Evolutionary conservation across 1,139 yeast species (phyloP), one percentile per base, ranked within the genome.

Genomic region (Ashbya aceris): DNA sequence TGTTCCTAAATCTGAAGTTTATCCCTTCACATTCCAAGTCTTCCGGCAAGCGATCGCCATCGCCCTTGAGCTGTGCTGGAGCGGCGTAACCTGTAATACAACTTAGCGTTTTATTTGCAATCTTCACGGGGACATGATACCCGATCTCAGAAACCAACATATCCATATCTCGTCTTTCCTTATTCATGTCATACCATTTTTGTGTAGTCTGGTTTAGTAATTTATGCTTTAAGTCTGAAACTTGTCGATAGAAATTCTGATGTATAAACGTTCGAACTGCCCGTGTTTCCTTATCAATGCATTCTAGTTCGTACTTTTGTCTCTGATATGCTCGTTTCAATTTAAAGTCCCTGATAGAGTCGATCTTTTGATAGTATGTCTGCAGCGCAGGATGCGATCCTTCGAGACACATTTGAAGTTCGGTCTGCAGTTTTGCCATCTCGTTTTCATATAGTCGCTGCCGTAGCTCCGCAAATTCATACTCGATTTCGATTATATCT

Each of bases 371-470:
- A 57, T 84, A 83, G 35, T 78, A 74, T 31, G 68, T 61, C 47
- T 74, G 74, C 44, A 80, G 65, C 55, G 89, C 96, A 0, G 97
- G 97, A 60, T 91, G 98, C 17, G 89, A 76, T 6, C 96, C 96
- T 52, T 82, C 84, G 29, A 82, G 68, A 64, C 97, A 89, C 70
- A 89, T 75, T 54, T 83, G 84, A 47, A 89, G 68, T 62, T 91
- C 97, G 37, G 83, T 81, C 53, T 84, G 86, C 48, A 83, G 71
- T 47, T 84, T 74, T 39, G 74, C 70, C 60, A 87, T 68, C 60
- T 85, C 87, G 60, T 81, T 85, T 47, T 79, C 83, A 55, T 77
- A 83, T 34, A 83, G 64, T 59, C 74, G 74, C 61, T 91, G 97
- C 49, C 96, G 76, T 46, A 89, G 69, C 49, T 76, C 72, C 3